Base-by-base conservation (phyloP, 768 basidiomycete genomes). In the Tylopilus balloui region DNA sequence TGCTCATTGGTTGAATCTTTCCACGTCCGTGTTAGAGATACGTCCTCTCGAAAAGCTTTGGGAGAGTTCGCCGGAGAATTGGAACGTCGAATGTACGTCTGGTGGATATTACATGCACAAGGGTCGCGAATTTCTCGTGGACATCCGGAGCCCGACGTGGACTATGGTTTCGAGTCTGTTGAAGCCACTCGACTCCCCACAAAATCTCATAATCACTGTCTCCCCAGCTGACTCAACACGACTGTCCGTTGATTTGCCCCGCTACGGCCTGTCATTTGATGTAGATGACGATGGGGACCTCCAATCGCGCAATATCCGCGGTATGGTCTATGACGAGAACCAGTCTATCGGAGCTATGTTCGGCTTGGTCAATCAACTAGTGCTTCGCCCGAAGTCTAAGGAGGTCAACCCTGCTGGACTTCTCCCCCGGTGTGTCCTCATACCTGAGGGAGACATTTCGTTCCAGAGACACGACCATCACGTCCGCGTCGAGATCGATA, bases 331-430 rank as follows among this genome's bases (percentile, higher is more conserved):
- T 13, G 74, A 77, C 44, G 3, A 43, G 1, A 43, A 61, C 24
- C 78, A 78, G 50, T 74, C 68, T 1, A 61, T 60, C 1, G 74
- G 75, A 1, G 71, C 74, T 1, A 58, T 80, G 60, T 67, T 76
- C 32, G 79, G 78, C 19, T 54, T 80, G 29, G 29, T 42, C 25
- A 71, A 61, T 21, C 68, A 61, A 29, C 70, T 77, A 15, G 65
- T 79, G 6, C 66, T 78, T 42, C 65, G 73, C 17, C 59, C 56
- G 39, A 63, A 54, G 19, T 11, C 23, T 13, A 42, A 29, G 27
- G 27, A 19, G 2, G 20, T 38, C 15, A 20, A 15, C 0, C 24
- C 32, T 1, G 51, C 40, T 1, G 60, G 51, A 15, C 42, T 55
- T 12, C 11, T 51, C 0, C 51, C 53, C 1, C 55, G 65, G 8